Evolutionary conservation across 177 flowering plant genomes (phyloP).

Genomic region (Vitis hybrid): DNA sequence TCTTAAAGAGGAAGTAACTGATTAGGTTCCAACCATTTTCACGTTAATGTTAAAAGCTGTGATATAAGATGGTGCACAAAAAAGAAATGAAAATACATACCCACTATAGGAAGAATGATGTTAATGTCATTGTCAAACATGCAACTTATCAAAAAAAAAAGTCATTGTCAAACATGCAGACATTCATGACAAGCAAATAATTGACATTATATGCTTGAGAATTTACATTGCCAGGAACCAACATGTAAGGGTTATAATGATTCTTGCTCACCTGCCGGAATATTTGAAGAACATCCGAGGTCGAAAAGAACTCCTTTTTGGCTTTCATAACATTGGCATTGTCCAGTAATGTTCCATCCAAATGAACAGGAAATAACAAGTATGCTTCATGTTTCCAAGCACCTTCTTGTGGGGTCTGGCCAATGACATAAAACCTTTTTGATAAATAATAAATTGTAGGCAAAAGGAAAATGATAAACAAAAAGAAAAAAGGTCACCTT

Average conservation of each 20-base stretch:
- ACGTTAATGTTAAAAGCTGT: too few species aligned
- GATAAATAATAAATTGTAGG: not conserved
- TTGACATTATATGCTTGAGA: too few species aligned
- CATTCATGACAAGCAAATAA: too few species aligned
- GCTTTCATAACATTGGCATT: conserved; percentile 69
- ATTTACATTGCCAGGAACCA: too few species aligned
- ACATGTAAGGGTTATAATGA: not conserved
- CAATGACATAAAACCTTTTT: conserved; percentile 9
- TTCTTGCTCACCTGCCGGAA: conserved; percentile 71
- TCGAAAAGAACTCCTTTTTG: conserved; percentile 79
- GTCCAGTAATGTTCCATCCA: conserved; percentile 91
- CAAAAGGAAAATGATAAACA: not conserved
- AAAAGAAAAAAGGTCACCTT: not conserved
- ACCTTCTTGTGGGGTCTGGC: conserved; percentile 66
- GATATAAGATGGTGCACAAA: too few species aligned
- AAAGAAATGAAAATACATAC: too few species aligned
- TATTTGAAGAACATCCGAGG: conserved; percentile 81
- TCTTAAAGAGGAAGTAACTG: too few species aligned
- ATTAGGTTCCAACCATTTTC: too few species aligned
- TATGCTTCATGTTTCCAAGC: conserved; percentile 90
- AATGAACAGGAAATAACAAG: conserved; percentile 89
- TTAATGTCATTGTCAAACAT: too few species aligned
- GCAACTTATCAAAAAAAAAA: too few species aligned
- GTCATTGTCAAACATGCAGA: too few species aligned
- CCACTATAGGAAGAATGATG: too few species aligned